Evolutionary conservation across 768 basidiomycete species (phyloP).

Genomic region (Imleria badia): DNA sequence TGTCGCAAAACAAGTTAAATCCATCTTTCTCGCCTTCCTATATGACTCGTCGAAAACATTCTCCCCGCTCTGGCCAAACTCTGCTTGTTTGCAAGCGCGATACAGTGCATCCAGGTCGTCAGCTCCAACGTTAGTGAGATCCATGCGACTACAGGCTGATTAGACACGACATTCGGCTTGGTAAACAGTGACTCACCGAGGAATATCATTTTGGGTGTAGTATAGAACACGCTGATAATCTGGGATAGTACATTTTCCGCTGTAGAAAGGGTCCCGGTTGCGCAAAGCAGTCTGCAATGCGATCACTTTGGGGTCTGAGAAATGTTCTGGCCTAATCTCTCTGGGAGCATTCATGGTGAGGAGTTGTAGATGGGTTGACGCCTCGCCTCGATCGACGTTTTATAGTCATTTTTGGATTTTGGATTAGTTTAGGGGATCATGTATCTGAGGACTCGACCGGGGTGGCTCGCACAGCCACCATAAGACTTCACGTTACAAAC

Average conservation of each 20-base stretch:
- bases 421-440: no score
- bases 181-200: not conserved
- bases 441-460: no score
- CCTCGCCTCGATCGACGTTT: no score
- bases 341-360: no score
- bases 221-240: constrained; percentile 1
- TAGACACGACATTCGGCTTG: not conserved
- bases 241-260: not conserved
- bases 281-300: not conserved
- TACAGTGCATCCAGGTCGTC: not conserved
- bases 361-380: no score
- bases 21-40: constrained; percentile 50
- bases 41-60: constrained; percentile 1
- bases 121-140: not conserved
- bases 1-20: constrained; percentile 33
- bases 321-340: not conserved
- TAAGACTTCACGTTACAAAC: no score
- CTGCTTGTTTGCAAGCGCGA: constrained; percentile 3
- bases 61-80: constrained; percentile 2
- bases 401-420: no score
- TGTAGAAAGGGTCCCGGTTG: not conserved
- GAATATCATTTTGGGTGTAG: not conserved
- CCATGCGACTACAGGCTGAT: not conserved
- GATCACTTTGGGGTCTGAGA: not conserved
- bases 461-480: no score